Base-by-base conservation (phyloP, 495 filamentous ascomycete genomes). In the Parachaetomium inaequale region DNA sequence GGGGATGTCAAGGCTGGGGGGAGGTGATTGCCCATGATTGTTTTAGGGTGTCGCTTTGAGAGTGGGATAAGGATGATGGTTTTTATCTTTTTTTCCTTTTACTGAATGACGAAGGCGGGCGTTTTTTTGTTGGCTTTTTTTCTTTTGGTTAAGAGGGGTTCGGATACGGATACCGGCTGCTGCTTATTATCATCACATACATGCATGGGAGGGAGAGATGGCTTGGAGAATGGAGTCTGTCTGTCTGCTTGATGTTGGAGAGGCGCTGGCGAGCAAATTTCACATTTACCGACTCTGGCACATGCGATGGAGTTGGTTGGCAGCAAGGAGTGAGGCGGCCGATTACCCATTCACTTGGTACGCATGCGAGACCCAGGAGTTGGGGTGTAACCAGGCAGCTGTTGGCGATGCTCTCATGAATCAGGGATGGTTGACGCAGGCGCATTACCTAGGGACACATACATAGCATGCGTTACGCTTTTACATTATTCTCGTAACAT, bases 51-150 rank as follows among this genome's bases (percentile, higher is more conserved):
- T n/a, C n/a, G n/a, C n/a, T n/a, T n/a, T n/a, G n/a, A n/a, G n/a
- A n/a, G n/a, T n/a, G n/a, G n/a, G n/a, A n/a, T n/a, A n/a, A n/a
- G n/a, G n/a, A n/a, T n/a, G n/a, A n/a, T n/a, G n/a, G n/a, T n/a
- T n/a, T n/a, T n/a, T n/a, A n/a, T n/a, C n/a, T n/a, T n/a, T n/a
- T n/a, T n/a, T n/a, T n/a, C n/a, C n/a, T n/a, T n/a, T n/a, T n/a
- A n/a, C n/a, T n/a, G n/a, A n/a, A n/a, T n/a, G n/a, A n/a, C n/a
- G n/a, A n/a, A n/a, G n/a, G n/a, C n/a, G n/a, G n/a, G n/a, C n/a
- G 36, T 38, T 36, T 59, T 63, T 43, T 4, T 45, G 40, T 52
- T 57, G 23, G 7, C 40, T 46, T 56, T 58, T 28, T 51, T 28
- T 17, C 36, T 7, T 36, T 56, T 57, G 28, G 26, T 32, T 7